Evolutionary conservation across 108 stramenopile species (phyloP).

Genomic region (Mediolabrus comicus): DNA sequence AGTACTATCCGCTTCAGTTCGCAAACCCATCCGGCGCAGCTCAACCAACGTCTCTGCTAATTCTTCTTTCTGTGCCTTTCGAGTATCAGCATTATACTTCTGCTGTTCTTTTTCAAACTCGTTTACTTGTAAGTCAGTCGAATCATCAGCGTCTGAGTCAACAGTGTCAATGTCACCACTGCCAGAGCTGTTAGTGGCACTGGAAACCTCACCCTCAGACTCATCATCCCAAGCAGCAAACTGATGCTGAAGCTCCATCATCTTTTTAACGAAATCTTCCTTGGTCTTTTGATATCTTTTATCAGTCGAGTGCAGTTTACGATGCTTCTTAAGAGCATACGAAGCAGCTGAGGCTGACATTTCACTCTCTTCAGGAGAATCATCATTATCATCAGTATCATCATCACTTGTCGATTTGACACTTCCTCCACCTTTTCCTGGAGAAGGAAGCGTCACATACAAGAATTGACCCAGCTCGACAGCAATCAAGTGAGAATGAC

Average conservation of each 20-base stretch:
- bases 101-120: slow-evolving; percentile 33
- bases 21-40: slow-evolving; percentile 20
- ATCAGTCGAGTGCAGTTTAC: slow-evolving; percentile 8
- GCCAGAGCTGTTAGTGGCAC: too few relatives aligned
- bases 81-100: slow-evolving; percentile 12
- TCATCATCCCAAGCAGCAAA: slow-evolving; percentile 38
- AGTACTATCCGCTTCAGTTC: slow-evolving; percentile 4
- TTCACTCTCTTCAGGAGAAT: neutral
- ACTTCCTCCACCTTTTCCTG: neutral
- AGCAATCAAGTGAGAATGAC: slow-evolving; percentile 50
- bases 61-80: slow-evolving; percentile 22
- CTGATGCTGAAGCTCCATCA: slow-evolving; percentile 38
- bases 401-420: neutral
- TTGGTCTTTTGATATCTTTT: slow-evolving; percentile 30
- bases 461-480: slow-evolving; percentile 44
- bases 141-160: slow-evolving; percentile 5
- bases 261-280: slow-evolving; percentile 24
- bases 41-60: slow-evolving; percentile 28
- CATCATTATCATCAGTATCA: neutral
- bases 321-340: slow-evolving; percentile 11
- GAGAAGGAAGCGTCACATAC: slow-evolving; percentile 35
- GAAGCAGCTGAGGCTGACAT: neutral
- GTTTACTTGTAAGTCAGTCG: slow-evolving; percentile 21
- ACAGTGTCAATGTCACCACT: neutral
- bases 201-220: neutral